A percentile compares a stretch with the other conserved stretches of the same genome.
Evolutionary conservation across 176 grass and related monocot genomes (phyloP).

Genomic region (Avena insularis): DNA sequence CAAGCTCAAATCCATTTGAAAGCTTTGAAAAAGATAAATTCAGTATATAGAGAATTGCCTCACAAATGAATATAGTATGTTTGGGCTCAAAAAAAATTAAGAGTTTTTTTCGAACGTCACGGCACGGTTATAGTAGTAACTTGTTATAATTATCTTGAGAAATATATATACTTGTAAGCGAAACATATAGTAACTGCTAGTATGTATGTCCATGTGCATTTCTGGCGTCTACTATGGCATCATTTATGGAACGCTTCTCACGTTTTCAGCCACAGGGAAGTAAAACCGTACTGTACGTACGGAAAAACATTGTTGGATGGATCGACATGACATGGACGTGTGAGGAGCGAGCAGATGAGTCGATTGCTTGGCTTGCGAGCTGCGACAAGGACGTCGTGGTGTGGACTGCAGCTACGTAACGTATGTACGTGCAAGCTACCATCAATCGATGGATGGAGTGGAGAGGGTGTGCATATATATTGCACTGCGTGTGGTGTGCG

Average conservation of each 20-base stretch:
- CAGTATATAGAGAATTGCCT: no score
- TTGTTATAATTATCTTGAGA: no score
- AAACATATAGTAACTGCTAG: not conserved
- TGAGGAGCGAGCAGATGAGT: not conserved
- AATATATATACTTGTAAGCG: no score
- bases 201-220: not conserved
- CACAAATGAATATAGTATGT: no score
- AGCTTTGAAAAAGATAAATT: no score
- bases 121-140: no score
- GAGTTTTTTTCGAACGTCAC: no score
- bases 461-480: no score
- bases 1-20: no score
- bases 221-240: not conserved
- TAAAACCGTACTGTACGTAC: not conserved
- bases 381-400: not conserved
- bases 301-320: not conserved
- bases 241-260: not conserved
- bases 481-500: not conserved
- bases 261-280: not conserved
- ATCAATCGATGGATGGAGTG: not conserved
- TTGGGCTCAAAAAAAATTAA: no score
- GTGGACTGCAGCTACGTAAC: not conserved
- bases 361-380: not conserved
- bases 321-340: conserved; percentile 18
- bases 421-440: conserved; percentile 30